Conservation (phyloP, 2,329 filamentous ascomycete species). For the Exophiala sp. region DNA sequence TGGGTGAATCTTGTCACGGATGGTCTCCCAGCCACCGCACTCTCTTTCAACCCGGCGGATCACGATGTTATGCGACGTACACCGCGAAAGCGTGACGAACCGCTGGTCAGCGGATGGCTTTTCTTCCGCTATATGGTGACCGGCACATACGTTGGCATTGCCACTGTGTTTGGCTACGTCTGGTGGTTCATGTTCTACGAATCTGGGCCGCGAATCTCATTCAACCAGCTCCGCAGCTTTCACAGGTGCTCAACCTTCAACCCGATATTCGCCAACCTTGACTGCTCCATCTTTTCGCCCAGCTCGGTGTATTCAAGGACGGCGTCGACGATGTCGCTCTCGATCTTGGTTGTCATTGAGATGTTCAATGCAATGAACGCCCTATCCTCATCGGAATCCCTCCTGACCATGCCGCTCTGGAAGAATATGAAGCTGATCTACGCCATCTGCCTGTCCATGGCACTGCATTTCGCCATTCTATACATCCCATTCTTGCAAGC, state of each 20-base stretch:
- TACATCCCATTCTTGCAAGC: conserved; percentile 85
- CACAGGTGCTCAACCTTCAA: conserved; percentile 66
- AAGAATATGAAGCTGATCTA: conserved; percentile 98
- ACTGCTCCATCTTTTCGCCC: conserved; percentile 85
- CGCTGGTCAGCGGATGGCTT: conserved; percentile 88
- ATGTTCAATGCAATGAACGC: conserved; percentile 99
- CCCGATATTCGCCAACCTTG: conserved; percentile 76
- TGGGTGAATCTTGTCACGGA: conserved; percentile 99
- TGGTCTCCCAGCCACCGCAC: conserved; percentile 87
- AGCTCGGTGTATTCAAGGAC: conserved; percentile 67
- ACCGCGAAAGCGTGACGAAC: conserved; percentile 85
- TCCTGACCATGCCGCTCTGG: conserved; percentile 92
- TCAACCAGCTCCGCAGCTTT: conserved; percentile 87
- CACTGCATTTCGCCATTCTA: conserved; percentile 84
- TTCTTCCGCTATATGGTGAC: conserved; percentile 98
- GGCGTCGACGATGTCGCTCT: conserved; percentile 87
- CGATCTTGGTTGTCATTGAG: conserved; percentile 89
- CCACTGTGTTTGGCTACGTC: conserved; percentile 94
- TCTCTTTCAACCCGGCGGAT: conserved; percentile 98
- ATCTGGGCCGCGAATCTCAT: conserved; percentile 82
- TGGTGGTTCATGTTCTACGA: conserved; percentile 99
- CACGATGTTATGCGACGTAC: conserved; percentile 94
- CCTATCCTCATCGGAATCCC: conserved; percentile 86
- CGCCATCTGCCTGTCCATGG: conserved; percentile 88
- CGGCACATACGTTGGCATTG: conserved; percentile 86